Evolutionary conservation across 495 filamentous ascomycete genomes (phyloP).

Genomic region (Podospora bellae-mahoneyi): DNA sequence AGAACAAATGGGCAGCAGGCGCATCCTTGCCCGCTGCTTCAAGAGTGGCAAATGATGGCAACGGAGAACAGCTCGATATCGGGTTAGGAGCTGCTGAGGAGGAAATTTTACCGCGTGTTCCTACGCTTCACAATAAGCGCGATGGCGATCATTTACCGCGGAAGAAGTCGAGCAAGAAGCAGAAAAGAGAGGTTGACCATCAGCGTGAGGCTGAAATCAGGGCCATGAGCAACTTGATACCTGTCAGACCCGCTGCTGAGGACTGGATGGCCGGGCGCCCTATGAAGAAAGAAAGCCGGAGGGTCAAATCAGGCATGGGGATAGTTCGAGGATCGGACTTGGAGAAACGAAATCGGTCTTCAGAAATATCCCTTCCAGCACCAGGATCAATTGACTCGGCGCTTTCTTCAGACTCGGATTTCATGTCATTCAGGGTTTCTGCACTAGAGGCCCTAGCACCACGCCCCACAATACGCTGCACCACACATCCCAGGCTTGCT

Average conservation of each 20-base stretch:
- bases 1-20: constrained; percentile 31
- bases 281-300: constrained; percentile 62
- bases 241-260: constrained; percentile 56
- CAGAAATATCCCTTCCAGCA: constrained; percentile 69
- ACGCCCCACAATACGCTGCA: constrained; percentile 72
- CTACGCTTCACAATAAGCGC: constrained; percentile 62
- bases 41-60: constrained; percentile 36
- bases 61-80: constrained; percentile 22
- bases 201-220: constrained; percentile 80
- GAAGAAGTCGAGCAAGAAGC: constrained; percentile 71
- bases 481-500: constrained; percentile 56
- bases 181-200: constrained; percentile 62
- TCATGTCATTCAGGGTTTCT: constrained; percentile 69
- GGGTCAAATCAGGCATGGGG: constrained; percentile 50
- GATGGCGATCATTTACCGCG: constrained; percentile 56
- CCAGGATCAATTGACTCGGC: constrained; percentile 71
- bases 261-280: constrained; percentile 47
- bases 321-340: constrained; percentile 40
- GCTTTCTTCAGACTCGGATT: constrained; percentile 67
- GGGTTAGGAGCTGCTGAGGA: constrained; percentile 29
- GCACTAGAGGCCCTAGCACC: constrained; percentile 71
- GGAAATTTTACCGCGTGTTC: constrained; percentile 51
- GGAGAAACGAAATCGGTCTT: constrained; percentile 59
- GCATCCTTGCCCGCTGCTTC: constrained; percentile 30
- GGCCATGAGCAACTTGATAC: constrained; percentile 71